phyloP scores from a whole-genome alignment of 2,329 filamentous ascomycete species.

The Ophiostoma angusticollis region DNA sequence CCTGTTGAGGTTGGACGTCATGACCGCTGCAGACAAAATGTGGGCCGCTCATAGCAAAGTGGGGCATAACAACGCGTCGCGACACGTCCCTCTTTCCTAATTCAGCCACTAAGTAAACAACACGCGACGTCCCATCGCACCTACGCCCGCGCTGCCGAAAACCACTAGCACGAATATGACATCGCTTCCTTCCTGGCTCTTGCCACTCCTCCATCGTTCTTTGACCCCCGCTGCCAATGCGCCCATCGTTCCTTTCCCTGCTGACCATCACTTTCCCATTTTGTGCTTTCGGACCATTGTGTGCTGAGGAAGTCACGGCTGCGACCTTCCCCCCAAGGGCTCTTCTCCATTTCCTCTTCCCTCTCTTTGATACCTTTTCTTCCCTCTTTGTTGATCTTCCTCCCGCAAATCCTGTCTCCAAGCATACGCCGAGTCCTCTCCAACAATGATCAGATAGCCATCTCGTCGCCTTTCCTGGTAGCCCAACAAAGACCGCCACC shows the following conservation, averaged over 20 bases:
- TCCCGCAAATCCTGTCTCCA: not conserved
- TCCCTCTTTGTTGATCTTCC: not conserved
- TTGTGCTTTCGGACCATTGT: too few species aligned
- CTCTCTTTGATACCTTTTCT: not conserved
- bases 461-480: conserved; percentile 1
- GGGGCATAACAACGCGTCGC: conserved; percentile 12
- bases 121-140: too few species aligned
- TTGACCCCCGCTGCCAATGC: conserved; percentile 2
- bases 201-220: conserved; percentile 6
- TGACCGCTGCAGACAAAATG: too few species aligned
- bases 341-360: not conserved
- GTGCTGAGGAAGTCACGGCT: conserved; percentile 6
- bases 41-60: not conserved
- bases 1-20: too few species aligned
- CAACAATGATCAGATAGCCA: conserved; percentile 1
- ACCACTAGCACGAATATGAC: not conserved
- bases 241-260: conserved; percentile 6
- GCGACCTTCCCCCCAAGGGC: not conserved
- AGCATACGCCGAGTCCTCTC: not conserved
- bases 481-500: not conserved
- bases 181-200: conserved; percentile 4
- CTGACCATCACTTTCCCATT: too few species aligned
- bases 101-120: conserved; percentile 15
- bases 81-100: conserved; percentile 14
- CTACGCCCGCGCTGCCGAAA: too few species aligned